Conservation (phyloP, 495 filamentous ascomycete species). For the Articulospora tetracladia region DNA sequence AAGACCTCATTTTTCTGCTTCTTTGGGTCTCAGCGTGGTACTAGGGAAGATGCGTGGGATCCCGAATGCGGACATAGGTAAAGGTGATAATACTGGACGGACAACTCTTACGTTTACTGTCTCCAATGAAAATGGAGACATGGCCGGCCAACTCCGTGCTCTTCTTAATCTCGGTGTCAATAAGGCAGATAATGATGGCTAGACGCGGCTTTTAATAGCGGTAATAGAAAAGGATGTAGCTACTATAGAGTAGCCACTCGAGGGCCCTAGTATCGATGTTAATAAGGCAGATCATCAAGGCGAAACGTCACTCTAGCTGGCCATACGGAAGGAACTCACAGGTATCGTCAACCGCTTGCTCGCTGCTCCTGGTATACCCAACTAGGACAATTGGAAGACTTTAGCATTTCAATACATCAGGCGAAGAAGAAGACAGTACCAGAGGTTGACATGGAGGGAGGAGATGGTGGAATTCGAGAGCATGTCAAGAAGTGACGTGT, state of each 20-base stretch:
- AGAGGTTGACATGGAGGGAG: too few relatives aligned
- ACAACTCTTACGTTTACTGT: not conserved
- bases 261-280: not conserved
- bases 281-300: not conserved
- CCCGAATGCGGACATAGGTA: not conserved
- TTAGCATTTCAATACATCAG: too few relatives aligned
- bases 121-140: not conserved
- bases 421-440: too few relatives aligned
- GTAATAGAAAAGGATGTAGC: not conserved
- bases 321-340: not conserved
- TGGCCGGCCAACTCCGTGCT: slow-evolving; percentile 8
- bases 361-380: too few relatives aligned
- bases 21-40: not conserved
- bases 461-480: too few relatives aligned
- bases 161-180: slow-evolving; percentile 1
- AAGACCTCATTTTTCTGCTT: not conserved
- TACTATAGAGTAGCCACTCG: not conserved
- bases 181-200: slow-evolving; percentile 5
- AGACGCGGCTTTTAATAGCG: slow-evolving; percentile 22
- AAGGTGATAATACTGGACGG: not conserved
- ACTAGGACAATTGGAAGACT: too few relatives aligned
- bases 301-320: not conserved
- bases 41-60: slow-evolving; percentile 5
- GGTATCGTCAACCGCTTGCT: not conserved
- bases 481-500: too few relatives aligned